Conservation (phyloP, 345 rosid genomes). For the Limnanthes douglasii region DNA sequence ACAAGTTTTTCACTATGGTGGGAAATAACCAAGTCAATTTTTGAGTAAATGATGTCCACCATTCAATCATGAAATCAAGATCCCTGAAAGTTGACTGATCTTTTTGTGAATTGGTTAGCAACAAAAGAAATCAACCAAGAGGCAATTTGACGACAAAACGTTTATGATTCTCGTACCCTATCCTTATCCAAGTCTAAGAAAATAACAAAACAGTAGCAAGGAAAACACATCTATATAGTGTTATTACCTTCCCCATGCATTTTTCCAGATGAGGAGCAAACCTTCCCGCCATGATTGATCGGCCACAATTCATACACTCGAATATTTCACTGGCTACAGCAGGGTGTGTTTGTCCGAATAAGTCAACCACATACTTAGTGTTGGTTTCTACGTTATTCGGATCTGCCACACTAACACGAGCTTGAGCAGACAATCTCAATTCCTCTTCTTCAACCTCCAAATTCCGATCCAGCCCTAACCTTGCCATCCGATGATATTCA, state of each 20-base stretch:
- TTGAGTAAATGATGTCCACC: no score
- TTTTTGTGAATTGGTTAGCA: no score
- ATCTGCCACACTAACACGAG: slow-evolving; percentile 60
- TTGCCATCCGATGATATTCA: slow-evolving; percentile 75
- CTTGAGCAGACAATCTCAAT: slow-evolving; percentile 66
- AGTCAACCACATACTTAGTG: slow-evolving; percentile 71
- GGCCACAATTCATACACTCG: slow-evolving; percentile 89
- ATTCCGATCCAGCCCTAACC: slow-evolving; percentile 69
- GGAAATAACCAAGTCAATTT: no score
- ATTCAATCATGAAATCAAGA: no score
- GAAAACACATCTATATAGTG: no score
- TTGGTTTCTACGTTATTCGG: slow-evolving; percentile 55
- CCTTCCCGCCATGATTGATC: slow-evolving; percentile 75
- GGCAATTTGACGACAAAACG: no score
- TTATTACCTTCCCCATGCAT: slow-evolving; percentile 98
- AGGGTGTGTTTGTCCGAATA: slow-evolving; percentile 87
- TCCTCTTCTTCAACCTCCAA: slow-evolving; percentile 86
- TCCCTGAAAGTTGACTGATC: no score
- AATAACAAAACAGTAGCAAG: no score
- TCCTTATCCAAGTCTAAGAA: no score
- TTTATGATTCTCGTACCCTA: no score
- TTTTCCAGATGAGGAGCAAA: slow-evolving; percentile 95
- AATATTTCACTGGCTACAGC: slow-evolving; percentile 67
- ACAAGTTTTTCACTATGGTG: not conserved
- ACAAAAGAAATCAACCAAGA: no score